Base-by-base conservation (phyloP, 805 yeast species). In the Ogataea ramenticola region DNA sequence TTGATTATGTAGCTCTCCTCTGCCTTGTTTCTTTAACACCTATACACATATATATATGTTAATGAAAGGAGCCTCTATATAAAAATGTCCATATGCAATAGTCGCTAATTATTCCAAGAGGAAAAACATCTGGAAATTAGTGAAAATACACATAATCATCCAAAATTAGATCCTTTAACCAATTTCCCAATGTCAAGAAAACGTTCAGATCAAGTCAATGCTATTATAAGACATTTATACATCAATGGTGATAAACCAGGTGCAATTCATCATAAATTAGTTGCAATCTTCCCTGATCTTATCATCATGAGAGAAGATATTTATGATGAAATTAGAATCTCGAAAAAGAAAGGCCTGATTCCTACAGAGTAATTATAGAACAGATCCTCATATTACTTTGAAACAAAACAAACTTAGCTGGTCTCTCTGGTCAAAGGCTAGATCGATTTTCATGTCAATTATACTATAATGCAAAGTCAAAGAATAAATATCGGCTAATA, bases 51-150 rank as follows among this genome's bases (percentile, higher is more conserved):
- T n/a, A n/a, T n/a, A n/a, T n/a, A n/a, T n/a, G n/a, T n/a, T n/a
- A n/a, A n/a, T n/a, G n/a, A n/a, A n/a, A n/a, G n/a, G n/a, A n/a
- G n/a, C n/a, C n/a, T n/a, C n/a, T n/a, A n/a, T n/a, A n/a, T n/a
- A n/a, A n/a, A 70, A 68, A 50, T 76, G 82, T 57, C 80, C 80
- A 21, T 76, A 74, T 56, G 65, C 78, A n/a, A 74, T 76, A 77
- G 75, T 78, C 35, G 80, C 82, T 26, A 67, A 69, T 52, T 74
- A 58, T 53, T 72, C 75, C 26, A 76, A 75, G 51, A 65, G 68
- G 40, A 70, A 67, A 43, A 68, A 69, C 43, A 67, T 64, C 35
- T 76, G 81, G 68, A 70, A 43, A 74, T 76, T 14, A 72, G 77
- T 11, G 72, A 78, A 50, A 74, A 74, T 57, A 77, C 74, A 52